phyloP scores from a whole-genome alignment of 352 stramenopile species.

The Thraustochytrium striatum region DNA sequence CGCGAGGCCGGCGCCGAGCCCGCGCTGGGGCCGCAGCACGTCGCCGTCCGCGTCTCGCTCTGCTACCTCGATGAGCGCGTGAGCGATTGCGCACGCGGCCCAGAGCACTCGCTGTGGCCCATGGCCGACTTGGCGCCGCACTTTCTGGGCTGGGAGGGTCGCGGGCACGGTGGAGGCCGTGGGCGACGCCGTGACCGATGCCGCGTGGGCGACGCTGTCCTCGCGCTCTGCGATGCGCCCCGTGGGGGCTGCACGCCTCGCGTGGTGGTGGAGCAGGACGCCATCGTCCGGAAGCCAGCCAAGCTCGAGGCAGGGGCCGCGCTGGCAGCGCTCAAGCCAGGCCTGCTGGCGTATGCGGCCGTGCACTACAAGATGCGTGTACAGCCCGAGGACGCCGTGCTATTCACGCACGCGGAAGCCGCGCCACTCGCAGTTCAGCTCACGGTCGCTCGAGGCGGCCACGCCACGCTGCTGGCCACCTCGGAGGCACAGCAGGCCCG shows the following conservation, averaged over 20 bases:
- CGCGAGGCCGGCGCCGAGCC: too few relatives aligned
- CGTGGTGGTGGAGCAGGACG: background rate
- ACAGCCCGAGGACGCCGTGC: background rate
- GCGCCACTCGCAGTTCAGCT: background rate
- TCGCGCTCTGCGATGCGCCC: background rate
- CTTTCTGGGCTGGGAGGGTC: background rate
- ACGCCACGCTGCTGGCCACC: background rate
- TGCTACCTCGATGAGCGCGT: too few relatives aligned
- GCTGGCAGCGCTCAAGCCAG: background rate
- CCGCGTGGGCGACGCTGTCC: background rate
- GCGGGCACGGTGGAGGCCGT: background rate
- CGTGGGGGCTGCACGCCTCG: background rate
- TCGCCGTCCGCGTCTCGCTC: too few relatives aligned
- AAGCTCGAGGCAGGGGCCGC: background rate
- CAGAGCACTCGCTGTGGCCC: too few relatives aligned
- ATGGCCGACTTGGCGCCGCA: too few relatives aligned
- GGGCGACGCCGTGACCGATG: background rate
- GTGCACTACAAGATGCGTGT: constrained; percentile 22
- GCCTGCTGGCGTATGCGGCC: background rate
- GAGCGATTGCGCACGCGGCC: too few relatives aligned
- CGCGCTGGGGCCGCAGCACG: too few relatives aligned
- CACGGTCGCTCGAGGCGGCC: background rate
- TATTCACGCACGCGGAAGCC: background rate
- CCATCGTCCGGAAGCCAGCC: background rate
- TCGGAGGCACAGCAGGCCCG: background rate